These are phyloP conservation scores for Plantago major DNA, from an alignment of 257 asterid genomes.

Conservation along the genomic window DNA sequence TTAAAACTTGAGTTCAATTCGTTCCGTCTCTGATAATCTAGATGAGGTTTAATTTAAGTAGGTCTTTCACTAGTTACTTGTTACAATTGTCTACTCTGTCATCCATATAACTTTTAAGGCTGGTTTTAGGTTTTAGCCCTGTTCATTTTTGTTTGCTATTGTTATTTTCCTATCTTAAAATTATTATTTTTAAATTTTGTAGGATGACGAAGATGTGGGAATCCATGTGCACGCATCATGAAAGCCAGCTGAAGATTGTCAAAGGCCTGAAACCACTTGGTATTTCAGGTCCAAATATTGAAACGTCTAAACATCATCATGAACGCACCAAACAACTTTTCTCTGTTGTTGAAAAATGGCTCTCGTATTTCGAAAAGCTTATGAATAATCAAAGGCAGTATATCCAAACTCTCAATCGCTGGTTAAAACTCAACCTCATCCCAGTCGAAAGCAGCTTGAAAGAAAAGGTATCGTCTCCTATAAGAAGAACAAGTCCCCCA, in stretches of 20 bases:
- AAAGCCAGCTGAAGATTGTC: slow-evolving; percentile 58
- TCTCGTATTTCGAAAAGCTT: slow-evolving; percentile 66
- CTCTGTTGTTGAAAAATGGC: slow-evolving; percentile 67
- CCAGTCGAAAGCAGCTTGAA: slow-evolving; percentile 78
- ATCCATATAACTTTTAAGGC: no score
- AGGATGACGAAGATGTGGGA: slow-evolving; percentile 95
- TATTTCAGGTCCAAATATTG: slow-evolving; percentile 48
- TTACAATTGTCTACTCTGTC: no score
- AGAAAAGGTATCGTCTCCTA: slow-evolving; percentile 72
- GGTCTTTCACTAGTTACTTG: no score
- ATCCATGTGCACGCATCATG: slow-evolving; percentile 63
- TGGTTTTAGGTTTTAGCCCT: no score
- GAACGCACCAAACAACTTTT: slow-evolving; percentile 76
- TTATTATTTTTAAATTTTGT: neutral
- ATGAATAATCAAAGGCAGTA: slow-evolving; percentile 58
- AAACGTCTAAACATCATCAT: slow-evolving; percentile 78
- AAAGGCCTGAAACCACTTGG: slow-evolving; percentile 64
- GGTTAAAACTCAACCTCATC: slow-evolving; percentile 81
- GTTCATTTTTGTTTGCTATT: no score
- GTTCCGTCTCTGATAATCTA: no score
- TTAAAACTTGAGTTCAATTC: no score
- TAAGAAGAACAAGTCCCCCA: slow-evolving; percentile 50
- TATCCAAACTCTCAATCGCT: slow-evolving; percentile 53
- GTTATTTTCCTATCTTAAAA: neutral
- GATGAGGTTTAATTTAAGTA: no score